Conservation (phyloP, 1,284 basidiomycete genomes). For the Sanghuangporus baumii region DNA sequence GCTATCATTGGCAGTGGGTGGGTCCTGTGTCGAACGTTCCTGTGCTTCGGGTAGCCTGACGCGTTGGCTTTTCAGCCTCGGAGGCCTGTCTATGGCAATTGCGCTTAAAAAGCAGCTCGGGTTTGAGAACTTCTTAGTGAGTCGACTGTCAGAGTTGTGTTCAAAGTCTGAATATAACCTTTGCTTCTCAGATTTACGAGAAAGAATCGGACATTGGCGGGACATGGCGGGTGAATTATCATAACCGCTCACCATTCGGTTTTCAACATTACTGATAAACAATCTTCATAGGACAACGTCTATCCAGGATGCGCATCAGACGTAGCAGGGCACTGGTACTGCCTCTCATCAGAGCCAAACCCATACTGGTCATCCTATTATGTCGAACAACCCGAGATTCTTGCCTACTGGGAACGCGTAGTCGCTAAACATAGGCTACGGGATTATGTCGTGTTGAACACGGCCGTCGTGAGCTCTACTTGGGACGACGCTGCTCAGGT, state of each 20-base stretch:
- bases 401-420: slow-evolving; percentile 43
- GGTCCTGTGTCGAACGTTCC: slow-evolving; percentile 17
- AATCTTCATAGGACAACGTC: slow-evolving; percentile 25
- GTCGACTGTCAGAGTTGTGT: slow-evolving; percentile 14
- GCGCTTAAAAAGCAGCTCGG: slow-evolving; percentile 38
- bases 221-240: slow-evolving; percentile 43
- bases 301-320: slow-evolving; percentile 51
- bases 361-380: slow-evolving; percentile 43
- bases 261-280: slow-evolving; percentile 13
- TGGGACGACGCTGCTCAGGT: slow-evolving; percentile 39
- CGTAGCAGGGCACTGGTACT: slow-evolving; percentile 50
- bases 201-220: slow-evolving; percentile 40
- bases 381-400: slow-evolving; percentile 43
- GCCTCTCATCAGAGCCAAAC: slow-evolving; percentile 48
- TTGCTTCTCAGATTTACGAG: slow-evolving; percentile 40
- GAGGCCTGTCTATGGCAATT: slow-evolving; percentile 44
- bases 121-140: slow-evolving; percentile 42
- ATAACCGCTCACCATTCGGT: neutral
- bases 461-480: slow-evolving; percentile 34
- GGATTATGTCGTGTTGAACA: slow-evolving; percentile 36
- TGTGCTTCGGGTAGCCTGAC: neutral
- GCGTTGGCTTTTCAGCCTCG: slow-evolving; percentile 24
- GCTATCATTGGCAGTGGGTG: slow-evolving; percentile 49
- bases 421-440: slow-evolving; percentile 35
- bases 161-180: neutral